These are phyloP conservation scores for Fusarium sulawesiense DNA, from an alignment of 2,329 filamentous ascomycete species.

Conservation along the genomic window DNA sequence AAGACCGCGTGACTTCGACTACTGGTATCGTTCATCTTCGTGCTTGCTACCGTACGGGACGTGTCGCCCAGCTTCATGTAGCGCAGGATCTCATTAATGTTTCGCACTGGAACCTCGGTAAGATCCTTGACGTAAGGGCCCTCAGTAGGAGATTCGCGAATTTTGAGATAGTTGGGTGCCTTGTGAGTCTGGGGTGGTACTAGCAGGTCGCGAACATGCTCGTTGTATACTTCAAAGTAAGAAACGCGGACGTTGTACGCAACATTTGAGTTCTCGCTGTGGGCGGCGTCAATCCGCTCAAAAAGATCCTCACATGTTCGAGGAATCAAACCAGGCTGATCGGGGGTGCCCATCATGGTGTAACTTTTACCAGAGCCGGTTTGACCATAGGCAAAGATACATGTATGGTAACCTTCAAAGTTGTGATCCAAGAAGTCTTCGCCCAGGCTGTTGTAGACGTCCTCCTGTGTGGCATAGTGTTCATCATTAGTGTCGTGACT, in stretches of 20 bases:
- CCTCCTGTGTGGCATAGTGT: conserved; percentile 91
- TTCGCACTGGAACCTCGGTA: conserved; percentile 91
- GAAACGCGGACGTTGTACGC: conserved; percentile 97
- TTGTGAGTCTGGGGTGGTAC: conserved; percentile 77
- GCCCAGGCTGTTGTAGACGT: conserved; percentile 92
- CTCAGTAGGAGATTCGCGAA: conserved; percentile 93
- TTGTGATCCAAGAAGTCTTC: conserved; percentile 99
- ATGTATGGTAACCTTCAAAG: conserved; percentile 98
- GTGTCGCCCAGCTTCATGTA: conserved; percentile 91
- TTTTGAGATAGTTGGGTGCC: conserved; percentile 92
- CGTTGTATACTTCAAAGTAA: conserved; percentile 99
- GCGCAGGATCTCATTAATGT: conserved; percentile 85
- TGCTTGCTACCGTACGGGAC: conserved; percentile 89
- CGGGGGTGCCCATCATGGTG: conserved; percentile 93
- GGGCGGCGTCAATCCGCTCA: conserved; percentile 83
- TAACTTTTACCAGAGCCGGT: conserved; percentile 98
- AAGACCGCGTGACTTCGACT: conserved; percentile 97
- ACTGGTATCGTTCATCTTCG: conserved; percentile 99
- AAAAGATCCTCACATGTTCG: conserved; percentile 97
- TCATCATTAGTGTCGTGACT: conserved; percentile 82
- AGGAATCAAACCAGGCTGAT: conserved; percentile 91
- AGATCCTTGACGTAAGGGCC: conserved; percentile 97
- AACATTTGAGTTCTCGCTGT: conserved; percentile 86
- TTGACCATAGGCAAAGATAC: conserved; percentile 98
- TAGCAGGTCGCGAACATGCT: conserved; percentile 94